Evolutionary conservation across 1,139 yeast species (phyloP).

Genomic region (Yarrowia galli): DNA sequence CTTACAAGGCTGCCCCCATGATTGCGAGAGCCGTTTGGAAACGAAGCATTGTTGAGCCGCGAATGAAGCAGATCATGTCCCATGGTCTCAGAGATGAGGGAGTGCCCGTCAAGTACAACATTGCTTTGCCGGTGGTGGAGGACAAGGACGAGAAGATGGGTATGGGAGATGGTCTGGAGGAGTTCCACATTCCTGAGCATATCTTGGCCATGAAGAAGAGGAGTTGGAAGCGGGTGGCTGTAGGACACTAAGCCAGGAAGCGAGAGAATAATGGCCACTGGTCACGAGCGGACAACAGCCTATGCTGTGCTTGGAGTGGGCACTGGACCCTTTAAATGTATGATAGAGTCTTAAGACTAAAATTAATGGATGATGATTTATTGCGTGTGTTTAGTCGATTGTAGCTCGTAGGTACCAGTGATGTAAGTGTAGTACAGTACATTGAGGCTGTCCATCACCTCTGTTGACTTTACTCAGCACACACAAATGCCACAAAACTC

Average conservation of each 20-base stretch:
- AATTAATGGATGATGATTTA: conserved; percentile 2
- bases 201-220: conserved; percentile 21
- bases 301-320: too few relatives aligned
- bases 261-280: too few relatives aligned
- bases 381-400: neutral
- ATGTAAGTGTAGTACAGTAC: too few relatives aligned
- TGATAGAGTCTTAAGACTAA: neutral
- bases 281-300: neutral
- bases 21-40: conserved; percentile 71
- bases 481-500: too few relatives aligned
- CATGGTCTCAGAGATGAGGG: conserved; percentile 60
- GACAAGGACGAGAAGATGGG: conserved; percentile 38
- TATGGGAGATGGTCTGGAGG: conserved; percentile 35
- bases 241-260: neutral
- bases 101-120: conserved; percentile 35
- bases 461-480: too few relatives aligned
- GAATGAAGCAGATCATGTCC: conserved; percentile 68
- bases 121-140: conserved; percentile 17
- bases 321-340: neutral
- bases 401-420: neutral
- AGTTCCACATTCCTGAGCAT: conserved; percentile 24
- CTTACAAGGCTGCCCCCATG: conserved; percentile 71
- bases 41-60: conserved; percentile 60
- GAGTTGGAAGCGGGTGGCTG: conserved; percentile 6
- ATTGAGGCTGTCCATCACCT: too few relatives aligned